A percentile compares a stretch with the other conserved stretches of the same genome.
phyloP scores from a whole-genome alignment of 169 alveolate species.

The Plasmodium vivax region DNA sequence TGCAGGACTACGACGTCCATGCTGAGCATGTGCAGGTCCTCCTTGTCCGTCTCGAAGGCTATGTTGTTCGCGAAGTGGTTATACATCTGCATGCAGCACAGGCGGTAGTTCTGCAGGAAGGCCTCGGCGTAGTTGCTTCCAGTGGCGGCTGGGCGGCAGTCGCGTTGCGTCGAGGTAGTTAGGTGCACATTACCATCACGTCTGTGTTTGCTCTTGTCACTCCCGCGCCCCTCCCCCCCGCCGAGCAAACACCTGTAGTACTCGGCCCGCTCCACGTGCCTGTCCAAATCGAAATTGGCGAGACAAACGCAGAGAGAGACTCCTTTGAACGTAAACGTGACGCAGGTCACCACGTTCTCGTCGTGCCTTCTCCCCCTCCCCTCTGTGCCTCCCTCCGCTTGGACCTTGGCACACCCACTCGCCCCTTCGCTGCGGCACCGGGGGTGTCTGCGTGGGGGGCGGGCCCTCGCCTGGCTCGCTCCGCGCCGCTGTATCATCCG shows the following conservation, averaged over 20 bases:
- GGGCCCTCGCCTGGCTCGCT: background rate
- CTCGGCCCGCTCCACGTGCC: background rate
- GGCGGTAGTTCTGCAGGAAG: background rate
- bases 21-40: conserved; percentile 12
- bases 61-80: conserved; percentile 12
- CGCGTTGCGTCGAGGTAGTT: background rate
- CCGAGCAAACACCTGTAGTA: conserved; percentile 21
- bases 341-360: background rate
- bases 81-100: conserved; percentile 16
- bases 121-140: background rate
- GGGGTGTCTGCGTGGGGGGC: background rate
- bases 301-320: conserved; percentile 18
- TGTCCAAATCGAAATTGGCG: background rate
- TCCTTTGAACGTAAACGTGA: conserved; percentile 15
- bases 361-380: background rate
- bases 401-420: background rate
- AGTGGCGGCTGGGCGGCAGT: background rate
- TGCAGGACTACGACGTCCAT: conserved; percentile 12
- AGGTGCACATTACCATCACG: too few relatives aligned
- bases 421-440: background rate
- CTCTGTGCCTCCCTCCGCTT: background rate
- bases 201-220: background rate
- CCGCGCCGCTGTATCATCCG: background rate
- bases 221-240: background rate
- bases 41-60: conserved; percentile 31